Evolutionary conservation across 495 filamentous ascomycete species (phyloP).

Genomic region (Daldinia bambusicola): DNA sequence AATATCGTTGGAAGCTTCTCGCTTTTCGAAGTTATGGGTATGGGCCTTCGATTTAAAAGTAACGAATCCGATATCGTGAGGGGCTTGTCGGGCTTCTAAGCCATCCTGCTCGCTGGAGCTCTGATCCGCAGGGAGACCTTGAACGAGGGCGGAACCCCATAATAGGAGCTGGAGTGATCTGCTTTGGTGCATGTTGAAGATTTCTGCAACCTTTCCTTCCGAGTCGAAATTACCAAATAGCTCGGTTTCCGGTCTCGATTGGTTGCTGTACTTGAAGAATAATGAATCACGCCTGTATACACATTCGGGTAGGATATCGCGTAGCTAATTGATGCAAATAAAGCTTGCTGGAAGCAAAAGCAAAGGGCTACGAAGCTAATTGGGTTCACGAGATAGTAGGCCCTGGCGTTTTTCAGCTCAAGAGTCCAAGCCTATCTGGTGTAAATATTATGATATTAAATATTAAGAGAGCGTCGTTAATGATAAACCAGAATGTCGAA

Average conservation of each 20-base stretch:
- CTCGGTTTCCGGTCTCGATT: slow-evolving; percentile 14
- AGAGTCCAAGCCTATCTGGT: slow-evolving; percentile 54
- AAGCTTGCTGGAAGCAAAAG: slow-evolving; percentile 19
- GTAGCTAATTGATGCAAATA: slow-evolving; percentile 18
- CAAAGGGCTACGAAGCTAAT: slow-evolving; percentile 21
- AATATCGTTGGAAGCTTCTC: too few species aligned
- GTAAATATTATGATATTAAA: slow-evolving; percentile 51
- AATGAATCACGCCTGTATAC: slow-evolving; percentile 28
- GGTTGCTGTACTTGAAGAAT: slow-evolving; percentile 20
- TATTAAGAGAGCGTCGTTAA: slow-evolving; percentile 52
- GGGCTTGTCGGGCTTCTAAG: slow-evolving; percentile 2
- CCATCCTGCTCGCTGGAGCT: background rate
- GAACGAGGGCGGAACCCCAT: slow-evolving; percentile 56
- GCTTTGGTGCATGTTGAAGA: slow-evolving; percentile 52
- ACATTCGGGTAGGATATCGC: slow-evolving; percentile 31
- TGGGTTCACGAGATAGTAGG: slow-evolving; percentile 34
- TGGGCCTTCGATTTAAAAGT: background rate
- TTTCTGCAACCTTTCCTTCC: slow-evolving; percentile 25
- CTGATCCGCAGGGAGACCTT: slow-evolving; percentile 40
- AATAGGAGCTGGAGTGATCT: slow-evolving; percentile 54
- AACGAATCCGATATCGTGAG: background rate
- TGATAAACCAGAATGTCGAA: slow-evolving; percentile 37
- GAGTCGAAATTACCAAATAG: slow-evolving; percentile 17
- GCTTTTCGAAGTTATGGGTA: too few species aligned
- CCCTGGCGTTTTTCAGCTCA: slow-evolving; percentile 30